Evolutionary conservation across 257 asterid species (phyloP), one percentile per base, ranked within the genome.

Genomic region (Plantago elongata): DNA sequence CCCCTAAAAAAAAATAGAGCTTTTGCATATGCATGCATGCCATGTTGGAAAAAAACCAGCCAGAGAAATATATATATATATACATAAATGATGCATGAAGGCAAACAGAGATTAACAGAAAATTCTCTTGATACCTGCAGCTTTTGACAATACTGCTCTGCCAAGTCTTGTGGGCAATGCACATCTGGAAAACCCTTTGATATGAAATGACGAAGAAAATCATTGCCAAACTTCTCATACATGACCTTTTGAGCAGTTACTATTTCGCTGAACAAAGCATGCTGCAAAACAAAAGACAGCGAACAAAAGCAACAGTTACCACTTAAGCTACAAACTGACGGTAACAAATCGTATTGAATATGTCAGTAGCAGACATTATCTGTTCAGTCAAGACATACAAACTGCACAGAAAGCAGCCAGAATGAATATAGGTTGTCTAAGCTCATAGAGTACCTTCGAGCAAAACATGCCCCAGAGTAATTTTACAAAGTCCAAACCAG

Each of bases 171-270:
- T 65, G 97, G 87, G 69, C 97, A 93, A 70, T 79, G 89, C 47
- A 79, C 83, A 45, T 65, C 69, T 57, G 78, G 77, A 60, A 87
- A 82, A 55, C 96, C 83, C 71, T 85, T 90, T 12, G 97, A 83
- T 64, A 89, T 87, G 63, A 87, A 85, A 66, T 72, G 78, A 54
- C 61, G 76, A 56, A 93, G 81, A 77, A 87, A 93, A 57, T 82
- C 92, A 60, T 83, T 86, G 68, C 99, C 96, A 63, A 82, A 84
- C 72, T 79, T 87, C 78, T 93, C 97, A 46, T 83, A 84, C 95
- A 93, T 89, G 81, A 84, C 83, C 84, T 75, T 87, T 78, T 93
- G 99, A 64, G 94, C 96, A 57, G 74, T 51, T 60, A 93, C 85
- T 11, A 93, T 84, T 83, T 93, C 99, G 9, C 86, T 77, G 46